These are phyloP conservation scores for Echites panduratus DNA, from an alignment of 257 asterid genomes.

Conservation along the genomic window DNA sequence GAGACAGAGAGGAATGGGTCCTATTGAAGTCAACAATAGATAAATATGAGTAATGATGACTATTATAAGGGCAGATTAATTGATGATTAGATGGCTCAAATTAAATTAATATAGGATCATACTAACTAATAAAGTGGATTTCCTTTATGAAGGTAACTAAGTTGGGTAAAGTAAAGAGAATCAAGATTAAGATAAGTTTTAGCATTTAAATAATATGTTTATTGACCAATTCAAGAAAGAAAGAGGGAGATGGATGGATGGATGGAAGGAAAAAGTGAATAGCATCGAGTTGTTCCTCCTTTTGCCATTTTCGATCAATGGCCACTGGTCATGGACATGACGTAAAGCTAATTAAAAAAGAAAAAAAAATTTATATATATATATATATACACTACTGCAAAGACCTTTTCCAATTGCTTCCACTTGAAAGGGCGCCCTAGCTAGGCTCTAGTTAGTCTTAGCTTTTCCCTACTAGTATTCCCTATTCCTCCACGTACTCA, in stretches of 20 bases:
- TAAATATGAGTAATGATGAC: constrained; percentile 18
- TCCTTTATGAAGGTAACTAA: constrained; percentile 1
- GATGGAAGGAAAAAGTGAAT: no score
- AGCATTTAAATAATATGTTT: not conserved
- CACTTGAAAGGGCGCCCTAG: constrained; percentile 14
- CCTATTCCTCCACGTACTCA: constrained; percentile 4
- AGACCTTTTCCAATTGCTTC: constrained; percentile 12
- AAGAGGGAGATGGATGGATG: no score
- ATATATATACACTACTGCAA: not conserved
- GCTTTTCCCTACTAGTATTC: not conserved
- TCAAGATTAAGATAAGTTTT: not conserved
- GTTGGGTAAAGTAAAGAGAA: not conserved
- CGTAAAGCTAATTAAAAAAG: constrained; percentile 31
- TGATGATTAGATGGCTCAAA: constrained; percentile 9
- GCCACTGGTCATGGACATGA: constrained; percentile 31
- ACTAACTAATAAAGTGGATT: not conserved
- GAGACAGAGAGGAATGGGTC: constrained; percentile 1
- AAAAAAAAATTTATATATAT: no score
- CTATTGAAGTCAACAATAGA: not conserved
- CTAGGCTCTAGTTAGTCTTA: not conserved
- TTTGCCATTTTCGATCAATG: constrained; percentile 24
- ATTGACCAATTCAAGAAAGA: constrained; percentile 5
- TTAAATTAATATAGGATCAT: no score
- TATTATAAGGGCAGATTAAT: not conserved
- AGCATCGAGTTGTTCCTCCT: constrained; percentile 17